phyloP scores from a whole-genome alignment of 2,329 filamentous ascomycete species.

The Talaromyces rugulosus region DNA sequence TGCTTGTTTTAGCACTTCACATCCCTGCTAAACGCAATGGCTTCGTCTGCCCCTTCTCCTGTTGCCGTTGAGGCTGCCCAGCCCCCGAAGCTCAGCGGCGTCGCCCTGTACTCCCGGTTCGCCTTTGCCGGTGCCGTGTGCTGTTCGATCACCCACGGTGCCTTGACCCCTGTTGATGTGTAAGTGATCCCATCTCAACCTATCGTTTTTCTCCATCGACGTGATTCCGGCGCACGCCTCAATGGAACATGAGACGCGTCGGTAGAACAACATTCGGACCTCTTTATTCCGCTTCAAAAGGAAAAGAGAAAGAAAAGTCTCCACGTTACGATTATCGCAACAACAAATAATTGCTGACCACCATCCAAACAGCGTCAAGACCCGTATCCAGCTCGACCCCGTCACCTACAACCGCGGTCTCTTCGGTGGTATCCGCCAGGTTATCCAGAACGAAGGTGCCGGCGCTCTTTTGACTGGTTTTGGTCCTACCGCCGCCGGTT shows the following conservation, averaged over 20 bases:
- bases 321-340: constrained; percentile 10
- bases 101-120: constrained; percentile 88
- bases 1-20: constrained; percentile 6
- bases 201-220: background rate
- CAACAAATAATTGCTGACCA: constrained; percentile 13
- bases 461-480: constrained; percentile 80
- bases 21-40: constrained; percentile 17
- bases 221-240: background rate
- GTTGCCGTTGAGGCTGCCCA: constrained; percentile 25
- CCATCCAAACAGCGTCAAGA: constrained; percentile 72
- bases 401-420: constrained; percentile 83
- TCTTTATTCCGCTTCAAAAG: background rate
- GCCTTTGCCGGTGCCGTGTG: constrained; percentile 96
- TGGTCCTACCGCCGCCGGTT: constrained; percentile 81
- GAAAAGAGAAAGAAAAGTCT: background rate
- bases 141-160: constrained; percentile 97
- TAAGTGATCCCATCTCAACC: constrained; percentile 54
- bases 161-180: constrained; percentile 98
- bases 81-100: constrained; percentile 55
- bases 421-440: constrained; percentile 80
- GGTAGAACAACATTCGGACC: background rate
- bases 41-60: constrained; percentile 18
- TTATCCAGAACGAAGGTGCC: constrained; percentile 78
- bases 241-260: background rate
- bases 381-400: constrained; percentile 89